These are phyloP conservation scores for Arxiozyma heterogenica DNA, from an alignment of 1,139 yeast species.

Conservation along the genomic window DNA sequence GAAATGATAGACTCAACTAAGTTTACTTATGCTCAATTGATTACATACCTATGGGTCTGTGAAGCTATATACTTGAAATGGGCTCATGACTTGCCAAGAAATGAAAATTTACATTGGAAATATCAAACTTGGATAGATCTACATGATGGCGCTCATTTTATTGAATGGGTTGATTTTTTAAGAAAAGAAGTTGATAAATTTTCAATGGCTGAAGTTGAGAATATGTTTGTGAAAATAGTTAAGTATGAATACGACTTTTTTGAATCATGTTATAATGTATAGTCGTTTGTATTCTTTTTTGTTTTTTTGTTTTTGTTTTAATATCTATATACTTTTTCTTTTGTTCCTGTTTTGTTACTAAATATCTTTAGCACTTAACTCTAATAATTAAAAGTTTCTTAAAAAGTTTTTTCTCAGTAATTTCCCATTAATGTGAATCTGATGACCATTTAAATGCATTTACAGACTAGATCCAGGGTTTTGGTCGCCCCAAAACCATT, in stretches of 20 bases:
- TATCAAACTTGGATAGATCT: constrained; percentile 44
- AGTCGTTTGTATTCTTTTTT: neutral
- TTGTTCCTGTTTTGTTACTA: no score
- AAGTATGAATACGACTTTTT: constrained; percentile 40
- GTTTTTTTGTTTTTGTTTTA: neutral
- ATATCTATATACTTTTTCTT: no score
- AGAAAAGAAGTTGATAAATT: constrained; percentile 38
- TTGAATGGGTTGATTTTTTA: constrained; percentile 41
- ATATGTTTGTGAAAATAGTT: constrained; percentile 32
- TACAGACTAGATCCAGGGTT: no score
- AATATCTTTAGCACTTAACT: neutral
- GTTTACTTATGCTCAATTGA: constrained; percentile 36
- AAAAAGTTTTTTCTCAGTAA: no score
- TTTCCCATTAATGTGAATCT: no score
- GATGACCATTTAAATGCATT: no score
- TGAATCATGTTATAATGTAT: constrained; percentile 37
- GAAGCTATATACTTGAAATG: constrained; percentile 46
- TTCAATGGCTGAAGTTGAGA: constrained; percentile 28
- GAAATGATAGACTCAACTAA: constrained; percentile 28
- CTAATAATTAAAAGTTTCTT: no score
- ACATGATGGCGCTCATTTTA: constrained; percentile 41
- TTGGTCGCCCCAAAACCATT: no score
- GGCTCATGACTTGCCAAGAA: constrained; percentile 35
- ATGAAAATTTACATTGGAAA: constrained; percentile 36
- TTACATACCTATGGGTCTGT: constrained; percentile 41